Percentiles rank a stretch among this genome's conserved stretches.
phyloP scores from a whole-genome alignment of 352 stramenopile genomes.

The Blastocystis sp. region DNA sequence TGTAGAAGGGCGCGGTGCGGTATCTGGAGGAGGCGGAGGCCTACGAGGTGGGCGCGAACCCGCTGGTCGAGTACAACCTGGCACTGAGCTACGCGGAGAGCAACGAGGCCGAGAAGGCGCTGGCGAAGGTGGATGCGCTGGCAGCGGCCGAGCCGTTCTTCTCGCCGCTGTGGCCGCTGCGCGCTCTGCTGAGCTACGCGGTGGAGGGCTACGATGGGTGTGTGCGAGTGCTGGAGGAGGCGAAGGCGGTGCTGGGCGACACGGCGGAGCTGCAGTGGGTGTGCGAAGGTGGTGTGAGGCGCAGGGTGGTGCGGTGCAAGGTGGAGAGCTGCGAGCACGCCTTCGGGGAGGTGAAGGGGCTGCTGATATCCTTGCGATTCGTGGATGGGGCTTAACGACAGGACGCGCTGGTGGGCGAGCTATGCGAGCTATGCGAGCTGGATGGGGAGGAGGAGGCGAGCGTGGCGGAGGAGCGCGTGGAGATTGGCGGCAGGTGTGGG shows the following conservation, averaged over 20 bases:
- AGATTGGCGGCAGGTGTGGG: no score
- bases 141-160: not conserved
- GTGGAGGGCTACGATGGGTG: not conserved
- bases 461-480: not conserved
- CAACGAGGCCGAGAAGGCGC: not conserved
- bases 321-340: not conserved
- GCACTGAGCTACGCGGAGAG: not conserved
- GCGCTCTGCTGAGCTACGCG: not conserved
- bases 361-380: not conserved
- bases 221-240: not conserved
- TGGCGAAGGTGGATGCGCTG: not conserved
- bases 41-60: not conserved
- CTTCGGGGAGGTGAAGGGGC: not conserved
- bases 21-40: not conserved
- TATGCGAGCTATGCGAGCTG: not conserved
- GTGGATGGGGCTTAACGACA: not conserved
- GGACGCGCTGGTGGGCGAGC: not conserved
- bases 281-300: not conserved
- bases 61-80: not conserved
- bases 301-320: constrained; percentile 15
- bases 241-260: not conserved
- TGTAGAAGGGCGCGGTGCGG: not conserved
- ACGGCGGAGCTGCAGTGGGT: not conserved
- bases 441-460: not conserved
- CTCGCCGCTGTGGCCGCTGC: not conserved